A percentile compares a stretch with the other conserved stretches of the same genome.
Conservation (phyloP, 2,329 filamentous ascomycete genomes). For the Myriosclerotinia duriaeana region DNA sequence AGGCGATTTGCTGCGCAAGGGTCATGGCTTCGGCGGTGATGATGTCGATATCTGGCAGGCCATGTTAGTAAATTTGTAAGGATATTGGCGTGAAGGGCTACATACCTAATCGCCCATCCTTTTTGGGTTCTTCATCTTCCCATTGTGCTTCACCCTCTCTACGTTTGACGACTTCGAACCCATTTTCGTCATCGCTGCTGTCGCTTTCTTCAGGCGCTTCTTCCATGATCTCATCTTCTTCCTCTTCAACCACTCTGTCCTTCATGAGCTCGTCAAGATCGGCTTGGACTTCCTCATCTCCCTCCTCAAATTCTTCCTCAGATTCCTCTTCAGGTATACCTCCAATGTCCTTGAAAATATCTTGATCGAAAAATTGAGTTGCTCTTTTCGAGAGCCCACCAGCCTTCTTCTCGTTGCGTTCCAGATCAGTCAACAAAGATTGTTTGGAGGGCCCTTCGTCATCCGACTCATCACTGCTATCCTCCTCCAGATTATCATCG, state of each 20-base stretch:
- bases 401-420: constrained; percentile 50
- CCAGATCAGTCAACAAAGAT: constrained; percentile 61
- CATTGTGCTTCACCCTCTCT: constrained; percentile 54
- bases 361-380: constrained; percentile 87
- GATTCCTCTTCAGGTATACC: constrained; percentile 60
- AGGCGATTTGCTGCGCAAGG: constrained; percentile 86
- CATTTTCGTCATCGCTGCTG: constrained; percentile 45
- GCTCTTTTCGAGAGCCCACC: constrained; percentile 79
- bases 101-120: constrained; percentile 62
- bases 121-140: constrained; percentile 63
- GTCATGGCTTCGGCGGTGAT: constrained; percentile 99
- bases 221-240: constrained; percentile 37
- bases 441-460: constrained; percentile 51
- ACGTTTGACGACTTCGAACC: constrained; percentile 63
- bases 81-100: not conserved
- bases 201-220: constrained; percentile 28
- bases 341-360: constrained; percentile 84
- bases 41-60: constrained; percentile 77
- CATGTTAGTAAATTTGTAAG: constrained; percentile 29
- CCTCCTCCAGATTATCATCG: constrained; percentile 58
- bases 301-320: constrained; percentile 45
- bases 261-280: constrained; percentile 41
- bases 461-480: constrained; percentile 62
- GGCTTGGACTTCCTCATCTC: constrained; percentile 46
- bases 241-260: constrained; percentile 30